Evolutionary conservation across 2,329 filamentous ascomycete genomes (phyloP), one percentile per base, ranked within the genome.

Genomic region (Colletotrichum filicis): DNA sequence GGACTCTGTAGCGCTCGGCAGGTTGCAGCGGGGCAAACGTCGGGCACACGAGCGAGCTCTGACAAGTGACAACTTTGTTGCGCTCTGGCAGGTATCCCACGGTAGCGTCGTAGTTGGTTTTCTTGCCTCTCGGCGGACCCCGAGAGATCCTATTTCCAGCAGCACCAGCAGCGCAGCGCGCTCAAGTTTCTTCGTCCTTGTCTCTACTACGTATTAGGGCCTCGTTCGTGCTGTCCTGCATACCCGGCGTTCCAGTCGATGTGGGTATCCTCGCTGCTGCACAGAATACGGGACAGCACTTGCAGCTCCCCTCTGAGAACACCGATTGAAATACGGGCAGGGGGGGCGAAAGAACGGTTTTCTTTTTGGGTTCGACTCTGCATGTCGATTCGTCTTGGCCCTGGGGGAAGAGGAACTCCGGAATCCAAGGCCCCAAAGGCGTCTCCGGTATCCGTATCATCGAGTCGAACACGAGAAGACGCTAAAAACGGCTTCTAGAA

Each of bases 311-410:
- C 35, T 6, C 28, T 35, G 11, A 30, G 14, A 53, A 35, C 42
- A 35, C 42, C n/a, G 60, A 53, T 35, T 53, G 46, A 28, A 63
- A 63, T 63, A 63, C 60, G 28, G 62, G 52, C 22, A 55, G 22
- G 30, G 49, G 32, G 22, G 61, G 61, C 61, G 26, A 64, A 63
- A 58, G 30, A 32, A 35, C 28, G 7, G 9, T 9, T 16, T 24
- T 26, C 24, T 26, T 5, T 57, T 46, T 56, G 62, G 32, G 24
- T 57, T 65, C 52, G 16, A 35, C 8, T 11, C 30, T 65, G 52
- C 32, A 65, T 65, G 42, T 42, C 62, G 32, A 32, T 65, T 57
- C 52, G 52, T 56, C 62, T 65, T 57, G 52, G 32, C 62, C 52
- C 26, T 24, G 9, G 26, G 26, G 52, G 22, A 26, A n/a, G n/a